Evolutionary conservation across 345 rosid genomes (phyloP).

Genomic region (Murraya paniculata): DNA sequence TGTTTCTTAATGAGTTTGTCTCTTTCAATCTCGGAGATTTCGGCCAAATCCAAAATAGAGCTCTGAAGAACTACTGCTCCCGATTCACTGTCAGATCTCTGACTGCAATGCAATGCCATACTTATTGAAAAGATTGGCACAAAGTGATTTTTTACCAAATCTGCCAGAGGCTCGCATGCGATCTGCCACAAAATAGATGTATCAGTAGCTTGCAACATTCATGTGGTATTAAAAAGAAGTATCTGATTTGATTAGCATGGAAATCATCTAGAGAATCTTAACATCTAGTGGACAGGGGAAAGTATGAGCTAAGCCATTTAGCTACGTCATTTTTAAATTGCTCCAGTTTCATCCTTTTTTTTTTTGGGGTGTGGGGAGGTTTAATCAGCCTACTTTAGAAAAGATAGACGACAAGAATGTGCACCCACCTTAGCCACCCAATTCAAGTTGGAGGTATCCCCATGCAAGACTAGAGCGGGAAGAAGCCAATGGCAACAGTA

Average conservation of each 20-base stretch:
- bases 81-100: constrained; percentile 53
- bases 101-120: constrained; percentile 71
- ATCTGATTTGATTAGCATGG: not conserved
- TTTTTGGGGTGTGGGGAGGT: not conserved
- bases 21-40: constrained; percentile 75
- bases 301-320: not conserved
- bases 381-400: constrained; percentile 8
- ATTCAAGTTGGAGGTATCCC: constrained; percentile 51
- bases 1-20: constrained; percentile 79
- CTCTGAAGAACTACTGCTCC: constrained; percentile 69
- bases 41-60: constrained; percentile 56
- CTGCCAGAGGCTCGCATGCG: constrained; percentile 55
- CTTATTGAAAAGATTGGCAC: constrained; percentile 85
- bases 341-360: too few species aligned
- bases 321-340: not conserved
- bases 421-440: constrained; percentile 79
- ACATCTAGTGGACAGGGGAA: not conserved
- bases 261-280: not conserved
- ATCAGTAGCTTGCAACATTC: constrained; percentile 16
- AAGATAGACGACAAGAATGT: constrained; percentile 5
- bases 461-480: constrained; percentile 71
- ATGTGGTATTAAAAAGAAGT: not conserved
- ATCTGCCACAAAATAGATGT: constrained; percentile 47
- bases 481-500: constrained; percentile 87
- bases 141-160: constrained; percentile 63